Percentiles rank a stretch among this genome's conserved stretches.
Evolutionary conservation across 306 rosid species (phyloP).

Genomic region (Rubus parviflorus): DNA sequence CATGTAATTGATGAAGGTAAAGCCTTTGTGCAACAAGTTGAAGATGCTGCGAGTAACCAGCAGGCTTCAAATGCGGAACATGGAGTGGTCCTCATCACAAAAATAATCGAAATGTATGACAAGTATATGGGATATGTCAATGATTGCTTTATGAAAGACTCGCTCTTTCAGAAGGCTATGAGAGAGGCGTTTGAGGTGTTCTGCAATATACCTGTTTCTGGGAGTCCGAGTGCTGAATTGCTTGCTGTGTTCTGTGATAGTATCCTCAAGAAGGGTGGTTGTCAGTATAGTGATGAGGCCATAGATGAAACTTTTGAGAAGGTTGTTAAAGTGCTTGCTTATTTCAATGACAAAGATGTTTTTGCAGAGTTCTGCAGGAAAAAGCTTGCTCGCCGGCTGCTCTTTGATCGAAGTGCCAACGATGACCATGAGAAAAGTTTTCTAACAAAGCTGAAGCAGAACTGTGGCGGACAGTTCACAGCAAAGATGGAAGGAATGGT

Average conservation of each 20-base stretch:
- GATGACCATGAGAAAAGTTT: slow-evolving; percentile 59
- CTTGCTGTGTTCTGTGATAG: slow-evolving; percentile 61
- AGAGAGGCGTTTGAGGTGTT: slow-evolving; percentile 66
- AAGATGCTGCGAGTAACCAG: slow-evolving; percentile 51
- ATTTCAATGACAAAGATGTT: slow-evolving; percentile 64
- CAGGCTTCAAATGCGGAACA: slow-evolving; percentile 47
- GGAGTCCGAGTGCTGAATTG: slow-evolving; percentile 59
- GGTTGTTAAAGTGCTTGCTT: slow-evolving; percentile 56
- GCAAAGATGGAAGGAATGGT: slow-evolving; percentile 83
- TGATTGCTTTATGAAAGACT: slow-evolving; percentile 53
- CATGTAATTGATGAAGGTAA: slow-evolving; percentile 61
- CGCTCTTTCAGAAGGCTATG: slow-evolving; percentile 61
- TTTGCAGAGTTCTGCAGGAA: slow-evolving; percentile 81
- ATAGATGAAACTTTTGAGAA: slow-evolving; percentile 65
- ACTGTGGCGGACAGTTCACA: slow-evolving; percentile 69
- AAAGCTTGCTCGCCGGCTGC: slow-evolving; percentile 70
- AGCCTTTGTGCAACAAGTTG: slow-evolving; percentile 59
- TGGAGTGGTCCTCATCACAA: slow-evolving; percentile 61
- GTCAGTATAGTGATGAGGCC: slow-evolving; percentile 58
- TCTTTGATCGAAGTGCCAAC: slow-evolving; percentile 61
- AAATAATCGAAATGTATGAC: slow-evolving; percentile 58
- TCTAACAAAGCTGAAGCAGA: slow-evolving; percentile 55
- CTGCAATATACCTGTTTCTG: slow-evolving; percentile 59
- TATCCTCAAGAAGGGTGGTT: slow-evolving; percentile 63
- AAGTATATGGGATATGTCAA: slow-evolving; percentile 55